Evolutionary conservation across 495 filamentous ascomycete species (phyloP).

Genomic region (Penicillium arizonense): DNA sequence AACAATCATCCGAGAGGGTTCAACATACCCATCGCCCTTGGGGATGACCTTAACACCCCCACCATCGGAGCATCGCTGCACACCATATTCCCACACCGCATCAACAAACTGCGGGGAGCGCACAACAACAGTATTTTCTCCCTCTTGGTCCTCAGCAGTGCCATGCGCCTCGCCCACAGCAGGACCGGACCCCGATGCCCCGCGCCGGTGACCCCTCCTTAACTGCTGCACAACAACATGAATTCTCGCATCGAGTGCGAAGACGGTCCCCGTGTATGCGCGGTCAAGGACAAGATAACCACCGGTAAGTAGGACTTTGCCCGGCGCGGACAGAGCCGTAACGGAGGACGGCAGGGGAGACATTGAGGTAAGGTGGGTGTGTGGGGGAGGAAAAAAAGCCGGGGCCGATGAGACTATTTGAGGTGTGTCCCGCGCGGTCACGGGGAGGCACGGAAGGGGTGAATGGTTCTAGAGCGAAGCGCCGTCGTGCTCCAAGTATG

Average conservation of each 20-base stretch:
- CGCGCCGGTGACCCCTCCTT: constrained; percentile 31
- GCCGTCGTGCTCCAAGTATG: neutral
- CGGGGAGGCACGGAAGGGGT: neutral
- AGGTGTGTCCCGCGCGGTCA: constrained; percentile 4
- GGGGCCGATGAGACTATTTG: constrained; percentile 9
- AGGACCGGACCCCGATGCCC: constrained; percentile 20
- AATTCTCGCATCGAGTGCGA: constrained; percentile 91
- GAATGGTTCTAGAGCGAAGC: too few relatives aligned
- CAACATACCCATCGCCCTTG: constrained; percentile 70
- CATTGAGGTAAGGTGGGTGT: constrained; percentile 8
- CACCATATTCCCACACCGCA: constrained; percentile 82
- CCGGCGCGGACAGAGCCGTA: constrained; percentile 82
- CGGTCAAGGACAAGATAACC: constrained; percentile 94
- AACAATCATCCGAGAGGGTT: constrained; percentile 4
- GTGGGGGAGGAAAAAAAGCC: constrained; percentile 11
- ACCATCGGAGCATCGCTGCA: constrained; percentile 61
- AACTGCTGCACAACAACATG: constrained; percentile 72
- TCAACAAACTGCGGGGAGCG: constrained; percentile 86
- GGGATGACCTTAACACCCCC: constrained; percentile 76
- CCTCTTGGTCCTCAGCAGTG: constrained; percentile 23
- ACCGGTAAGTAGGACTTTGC: constrained; percentile 92
- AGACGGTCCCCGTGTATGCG: constrained; percentile 83
- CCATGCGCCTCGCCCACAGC: constrained; percentile 8
- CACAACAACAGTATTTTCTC: constrained; percentile 66
- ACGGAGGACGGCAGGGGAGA: constrained; percentile 19